Conservation (phyloP, 2,329 filamentous ascomycete genomes). For the Nemania sp. region DNA sequence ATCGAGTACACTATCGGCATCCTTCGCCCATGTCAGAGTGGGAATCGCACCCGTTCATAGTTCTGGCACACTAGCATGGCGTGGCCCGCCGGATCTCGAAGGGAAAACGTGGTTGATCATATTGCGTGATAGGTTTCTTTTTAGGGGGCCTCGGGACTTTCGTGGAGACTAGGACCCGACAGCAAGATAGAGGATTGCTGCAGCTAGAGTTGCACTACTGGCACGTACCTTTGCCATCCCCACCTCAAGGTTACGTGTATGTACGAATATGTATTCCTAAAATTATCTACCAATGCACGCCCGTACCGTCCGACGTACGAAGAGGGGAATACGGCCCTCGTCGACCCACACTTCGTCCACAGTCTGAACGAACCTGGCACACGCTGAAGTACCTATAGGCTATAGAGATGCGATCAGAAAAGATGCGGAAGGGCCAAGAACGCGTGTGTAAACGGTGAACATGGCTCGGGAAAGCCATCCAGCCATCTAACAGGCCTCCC, state of each 20-base stretch:
- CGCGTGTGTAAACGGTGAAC: background rate
- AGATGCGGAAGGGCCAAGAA: background rate
- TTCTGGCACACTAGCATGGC: background rate
- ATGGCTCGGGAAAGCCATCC: constrained; percentile 6
- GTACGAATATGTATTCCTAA: background rate
- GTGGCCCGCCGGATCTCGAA: constrained; percentile 10
- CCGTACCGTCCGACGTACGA: background rate
- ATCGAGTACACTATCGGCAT: no score
- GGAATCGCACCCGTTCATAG: no score
- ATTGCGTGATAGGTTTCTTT: constrained; percentile 16
- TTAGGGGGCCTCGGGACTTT: background rate
- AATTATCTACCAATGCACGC: no score
- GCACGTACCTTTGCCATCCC: background rate
- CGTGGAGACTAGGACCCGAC: background rate
- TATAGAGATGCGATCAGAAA: constrained; percentile 3
- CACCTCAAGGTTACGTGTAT: background rate
- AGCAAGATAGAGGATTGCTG: constrained; percentile 1
- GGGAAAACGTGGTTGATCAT: constrained; percentile 20
- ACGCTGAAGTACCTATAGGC: no score
- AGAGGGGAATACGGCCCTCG: no score
- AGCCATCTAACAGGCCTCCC: constrained; percentile 16
- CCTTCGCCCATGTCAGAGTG: no score
- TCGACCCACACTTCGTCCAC: no score
- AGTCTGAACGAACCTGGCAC: no score
- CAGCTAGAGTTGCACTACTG: no score